Base-by-base conservation (phyloP, 345 rosid species). In the Boechera retrofracta region DNA sequence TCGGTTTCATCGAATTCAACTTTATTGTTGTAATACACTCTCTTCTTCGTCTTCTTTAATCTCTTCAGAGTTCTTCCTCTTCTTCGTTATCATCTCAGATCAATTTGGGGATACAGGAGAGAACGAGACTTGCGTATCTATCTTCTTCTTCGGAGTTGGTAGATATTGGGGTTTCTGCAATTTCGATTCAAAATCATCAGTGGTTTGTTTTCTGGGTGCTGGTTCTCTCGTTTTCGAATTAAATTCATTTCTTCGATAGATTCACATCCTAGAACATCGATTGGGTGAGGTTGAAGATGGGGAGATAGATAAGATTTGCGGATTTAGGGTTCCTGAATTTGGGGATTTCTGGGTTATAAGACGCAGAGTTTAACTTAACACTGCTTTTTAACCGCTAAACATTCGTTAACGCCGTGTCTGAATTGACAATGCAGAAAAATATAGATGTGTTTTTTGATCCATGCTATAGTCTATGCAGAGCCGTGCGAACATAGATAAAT, bases 1-100 rank as follows among this genome's bases (percentile, higher is more conserved):
- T 87, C 91, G 11, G 82, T 88, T 4, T 81, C 97, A 32, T 95
- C 97, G 55, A 81, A 89, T 58, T 83, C 88, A 44, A 86, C 94
- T 79, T 85, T 91, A 78, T 75, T 91, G 62, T 84, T 91, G 62
- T 84, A 92, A 53, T 85, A 86, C 5, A 90, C 89, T 81, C 91
- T 82, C 83, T 89, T 82, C 82, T 74, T 87, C 55, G 5, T 79
- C 42, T 72, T 36, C 15, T 53, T 53, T 38, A 2, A 52, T 68
- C 52, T 76, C 80, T 62, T 66, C 76, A 1, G 47, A 33, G 26
- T 74, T 73, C 41, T 35, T 83, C 78, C 81, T 85, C 85, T 82
- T 90, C 83, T 68, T 6, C 16, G 16, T 13, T 18, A 18, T 18
- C 21, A 18, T 18, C 21, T 18, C 21, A 18, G 21, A 18, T 35